These are phyloP conservation scores for Sclerotinia nivalis DNA, from an alignment of 2,329 filamentous ascomycete genomes.

Conservation along the genomic window DNA sequence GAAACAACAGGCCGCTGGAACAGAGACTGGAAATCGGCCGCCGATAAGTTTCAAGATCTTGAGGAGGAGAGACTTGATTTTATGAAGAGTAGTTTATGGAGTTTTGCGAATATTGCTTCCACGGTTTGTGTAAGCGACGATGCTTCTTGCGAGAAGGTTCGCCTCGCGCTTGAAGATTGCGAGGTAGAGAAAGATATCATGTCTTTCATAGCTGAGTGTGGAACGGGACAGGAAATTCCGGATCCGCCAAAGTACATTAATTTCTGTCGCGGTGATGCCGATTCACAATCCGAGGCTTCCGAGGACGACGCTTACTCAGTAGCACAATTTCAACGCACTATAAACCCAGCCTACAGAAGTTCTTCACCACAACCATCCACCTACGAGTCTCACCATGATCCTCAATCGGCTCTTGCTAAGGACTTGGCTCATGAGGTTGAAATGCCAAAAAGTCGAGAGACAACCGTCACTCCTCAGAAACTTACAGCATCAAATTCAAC, in stretches of 20 bases:
- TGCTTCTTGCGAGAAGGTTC: slow-evolving; percentile 92
- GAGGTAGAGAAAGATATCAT: slow-evolving; percentile 96
- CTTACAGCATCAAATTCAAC: slow-evolving; percentile 31
- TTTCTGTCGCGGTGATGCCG: slow-evolving; percentile 88
- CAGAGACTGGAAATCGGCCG: slow-evolving; percentile 95
- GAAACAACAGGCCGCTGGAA: slow-evolving; percentile 97
- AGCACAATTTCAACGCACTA: slow-evolving; percentile 90
- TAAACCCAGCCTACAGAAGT: slow-evolving; percentile 94
- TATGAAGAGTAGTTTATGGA: slow-evolving; percentile 96
- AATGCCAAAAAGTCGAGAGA: slow-evolving; percentile 49
- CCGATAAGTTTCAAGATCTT: slow-evolving; percentile 98
- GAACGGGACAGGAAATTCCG: slow-evolving; percentile 95
- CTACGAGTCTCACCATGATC: slow-evolving; percentile 89
- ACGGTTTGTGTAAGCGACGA: slow-evolving; percentile 98
- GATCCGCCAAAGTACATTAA: slow-evolving; percentile 98
- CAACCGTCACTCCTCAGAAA: slow-evolving; percentile 55
- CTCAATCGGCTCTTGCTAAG: slow-evolving; percentile 69
- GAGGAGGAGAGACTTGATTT: slow-evolving; percentile 97
- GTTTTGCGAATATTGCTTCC: slow-evolving; percentile 94
- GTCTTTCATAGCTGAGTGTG: slow-evolving; percentile 81
- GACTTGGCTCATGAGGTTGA: slow-evolving; percentile 61
- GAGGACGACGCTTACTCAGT: slow-evolving; percentile 92
- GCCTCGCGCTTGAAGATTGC: slow-evolving; percentile 88
- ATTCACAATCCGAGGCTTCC: slow-evolving; percentile 77
- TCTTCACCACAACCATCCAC: slow-evolving; percentile 94